These are phyloP conservation scores for Simmondsia chinensis DNA, from an alignment of 148 eudicot genomes.

Conservation along the genomic window DNA sequence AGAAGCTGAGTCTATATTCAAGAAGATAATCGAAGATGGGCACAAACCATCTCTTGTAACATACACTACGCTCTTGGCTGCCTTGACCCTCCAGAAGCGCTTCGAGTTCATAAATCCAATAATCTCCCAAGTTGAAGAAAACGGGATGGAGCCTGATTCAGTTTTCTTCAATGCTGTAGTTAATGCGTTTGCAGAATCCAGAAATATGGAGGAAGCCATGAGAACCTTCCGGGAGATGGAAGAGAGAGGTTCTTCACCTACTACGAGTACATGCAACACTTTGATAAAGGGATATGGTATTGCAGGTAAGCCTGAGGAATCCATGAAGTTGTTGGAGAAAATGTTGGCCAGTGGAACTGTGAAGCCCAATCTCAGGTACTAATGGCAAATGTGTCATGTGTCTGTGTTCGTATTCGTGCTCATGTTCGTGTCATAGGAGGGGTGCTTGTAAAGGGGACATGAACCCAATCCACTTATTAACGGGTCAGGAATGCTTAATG, in stretches of 20 bases:
- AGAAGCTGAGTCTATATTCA: constrained; percentile 38
- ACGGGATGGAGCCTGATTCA: constrained; percentile 45
- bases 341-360: constrained; percentile 32
- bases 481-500: no score
- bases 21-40: constrained; percentile 42
- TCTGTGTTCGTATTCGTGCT: no score
- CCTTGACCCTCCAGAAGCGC: constrained; percentile 48
- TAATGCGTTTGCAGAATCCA: constrained; percentile 59
- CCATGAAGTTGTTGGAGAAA: constrained; percentile 38
- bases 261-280: constrained; percentile 51
- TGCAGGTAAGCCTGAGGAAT: constrained; percentile 56
- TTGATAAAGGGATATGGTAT: constrained; percentile 56
- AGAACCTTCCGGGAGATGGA: constrained; percentile 37
- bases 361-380: constrained; percentile 46
- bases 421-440: no score
- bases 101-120: constrained; percentile 37
- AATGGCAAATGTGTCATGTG: no score
- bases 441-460: no score
- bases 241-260: constrained; percentile 36
- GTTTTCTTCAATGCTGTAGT: constrained; percentile 54
- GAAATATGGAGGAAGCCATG: constrained; percentile 57
- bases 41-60: constrained; percentile 67
- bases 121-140: constrained; percentile 35
- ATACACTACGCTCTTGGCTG: constrained; percentile 64
- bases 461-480: no score